Conservation (phyloP, 2,329 filamentous ascomycete species). For the Parastagonospora nodorum region DNA sequence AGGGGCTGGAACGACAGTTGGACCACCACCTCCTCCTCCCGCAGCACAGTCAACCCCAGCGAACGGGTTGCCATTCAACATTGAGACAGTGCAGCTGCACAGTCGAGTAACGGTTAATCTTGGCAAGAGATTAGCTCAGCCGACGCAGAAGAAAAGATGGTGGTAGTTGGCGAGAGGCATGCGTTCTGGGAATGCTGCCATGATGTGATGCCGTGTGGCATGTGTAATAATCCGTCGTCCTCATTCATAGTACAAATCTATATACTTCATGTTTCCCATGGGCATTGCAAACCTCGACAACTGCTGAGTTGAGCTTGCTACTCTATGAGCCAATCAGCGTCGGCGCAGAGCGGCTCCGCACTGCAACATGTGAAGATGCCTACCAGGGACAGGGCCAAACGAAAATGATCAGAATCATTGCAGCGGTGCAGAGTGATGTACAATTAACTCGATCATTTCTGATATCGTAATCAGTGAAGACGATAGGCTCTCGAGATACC, state of each 20-base stretch:
- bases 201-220: neutral
- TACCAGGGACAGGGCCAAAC: neutral
- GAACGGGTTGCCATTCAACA: conserved; percentile 38
- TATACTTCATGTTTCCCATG: too few relatives aligned
- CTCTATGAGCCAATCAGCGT: too few relatives aligned
- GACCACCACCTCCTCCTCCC: conserved; percentile 15
- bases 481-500: conserved; percentile 5
- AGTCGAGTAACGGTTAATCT: conserved; percentile 43
- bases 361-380: neutral
- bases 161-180: conserved; percentile 6
- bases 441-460: too few relatives aligned
- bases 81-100: conserved; percentile 40
- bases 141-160: conserved; percentile 21
- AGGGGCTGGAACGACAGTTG: neutral
- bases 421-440: too few relatives aligned
- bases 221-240: neutral
- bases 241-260: neutral
- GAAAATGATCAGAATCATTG: neutral
- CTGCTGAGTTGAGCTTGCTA: too few relatives aligned
- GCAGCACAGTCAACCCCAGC: conserved; percentile 12
- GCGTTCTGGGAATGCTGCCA: neutral
- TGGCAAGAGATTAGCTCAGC: conserved; percentile 27
- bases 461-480: neutral
- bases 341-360: too few relatives aligned
- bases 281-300: too few relatives aligned